Base-by-base conservation (phyloP, 1,284 basidiomycete species). In the Inonotus hispidus region DNA sequence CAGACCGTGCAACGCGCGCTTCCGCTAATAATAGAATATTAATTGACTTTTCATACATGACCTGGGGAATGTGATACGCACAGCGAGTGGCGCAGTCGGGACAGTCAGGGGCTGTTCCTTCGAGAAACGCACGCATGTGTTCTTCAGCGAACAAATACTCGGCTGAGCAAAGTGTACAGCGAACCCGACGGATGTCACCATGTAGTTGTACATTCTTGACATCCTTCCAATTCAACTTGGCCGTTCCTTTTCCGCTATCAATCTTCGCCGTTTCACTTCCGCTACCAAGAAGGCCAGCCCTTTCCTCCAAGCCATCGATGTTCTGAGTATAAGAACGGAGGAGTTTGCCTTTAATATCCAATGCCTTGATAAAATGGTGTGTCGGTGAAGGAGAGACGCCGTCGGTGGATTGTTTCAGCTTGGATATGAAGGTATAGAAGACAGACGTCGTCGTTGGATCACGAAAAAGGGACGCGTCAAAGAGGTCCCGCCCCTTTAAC, bases 241-340 rank as follows among this genome's bases (percentile, higher is more conserved):
- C 71, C 74, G 89, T 85, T 52, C 86, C 80, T 71, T 88, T 87
- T 61, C 80, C 78, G 32, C 69, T 77, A 1, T 71, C 71, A n/a
- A 43, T n/a, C 68, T 77, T 82, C 1, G 76, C 79, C 7, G 78
- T 79, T 50, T 81, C 76, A 64, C 81, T 83, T 2, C 84, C 82
- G 63, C 80, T 84, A 45, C 87, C 80, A 38, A 82, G 71, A 6
- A 98, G 79, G 0, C 95, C 95, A 1, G 85, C 85, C 59, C 82
- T 80, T 67, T 88, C 87, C 72, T 98, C 95, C 21, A 98, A 77
- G 5, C 93, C 94, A 73, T 98, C 95, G 56, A 98, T 95, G 70
- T 97, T 98, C 73, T 97, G 95, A 0, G 95, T 97, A 72, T 98
- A 98, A 2, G 88, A 91, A 57, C 95, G 84, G 32, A 96, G 74